Percentiles rank a stretch among this genome's conserved stretches.
Conservation (phyloP, 768 basidiomycete species). For the Cystoderma amianthinum region DNA sequence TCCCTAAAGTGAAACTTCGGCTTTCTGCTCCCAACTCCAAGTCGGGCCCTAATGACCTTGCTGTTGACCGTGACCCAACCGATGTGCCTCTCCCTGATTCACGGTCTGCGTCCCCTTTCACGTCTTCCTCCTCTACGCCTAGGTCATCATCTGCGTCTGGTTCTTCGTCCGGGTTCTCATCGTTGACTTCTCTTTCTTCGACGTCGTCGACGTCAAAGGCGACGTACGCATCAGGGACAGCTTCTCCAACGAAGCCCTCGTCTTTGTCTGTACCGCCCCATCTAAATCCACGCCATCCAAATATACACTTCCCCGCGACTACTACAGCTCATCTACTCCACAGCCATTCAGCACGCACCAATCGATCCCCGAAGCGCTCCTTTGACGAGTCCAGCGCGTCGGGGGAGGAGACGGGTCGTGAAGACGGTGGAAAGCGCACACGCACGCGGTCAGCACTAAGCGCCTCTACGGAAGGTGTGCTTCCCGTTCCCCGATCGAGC, state of each 20-base stretch:
- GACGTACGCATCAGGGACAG: not conserved
- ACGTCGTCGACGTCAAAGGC: not conserved
- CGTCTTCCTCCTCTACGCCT: conserved; percentile 5
- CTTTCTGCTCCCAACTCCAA: conserved; percentile 11
- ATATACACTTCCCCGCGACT: too few relatives aligned
- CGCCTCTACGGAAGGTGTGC: conserved; percentile 31
- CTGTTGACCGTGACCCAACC: conserved; percentile 5
- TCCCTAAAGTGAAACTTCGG: conserved; percentile 24
- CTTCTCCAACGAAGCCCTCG: not conserved
- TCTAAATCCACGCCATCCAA: not conserved
- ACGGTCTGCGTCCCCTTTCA: conserved; percentile 22
- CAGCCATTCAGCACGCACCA: conserved; percentile 11
- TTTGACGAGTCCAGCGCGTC: conserved; percentile 3
- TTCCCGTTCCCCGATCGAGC: not conserved
- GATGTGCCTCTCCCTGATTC: conserved; percentile 30
- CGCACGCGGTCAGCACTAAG: not conserved
- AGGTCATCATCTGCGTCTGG: not conserved
- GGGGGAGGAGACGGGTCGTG: not conserved
- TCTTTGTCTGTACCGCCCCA: not conserved
- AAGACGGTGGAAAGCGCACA: conserved; percentile 1
- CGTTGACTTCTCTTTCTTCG: conserved; percentile 1
- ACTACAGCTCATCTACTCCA: not conserved
- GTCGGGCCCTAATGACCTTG: not conserved
- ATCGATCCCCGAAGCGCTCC: conserved; percentile 30
- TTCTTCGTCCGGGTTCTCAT: not conserved